Evolutionary conservation across 2,329 filamentous ascomycete species (phyloP).

Genomic region (Nigrospora osmanthi): DNA sequence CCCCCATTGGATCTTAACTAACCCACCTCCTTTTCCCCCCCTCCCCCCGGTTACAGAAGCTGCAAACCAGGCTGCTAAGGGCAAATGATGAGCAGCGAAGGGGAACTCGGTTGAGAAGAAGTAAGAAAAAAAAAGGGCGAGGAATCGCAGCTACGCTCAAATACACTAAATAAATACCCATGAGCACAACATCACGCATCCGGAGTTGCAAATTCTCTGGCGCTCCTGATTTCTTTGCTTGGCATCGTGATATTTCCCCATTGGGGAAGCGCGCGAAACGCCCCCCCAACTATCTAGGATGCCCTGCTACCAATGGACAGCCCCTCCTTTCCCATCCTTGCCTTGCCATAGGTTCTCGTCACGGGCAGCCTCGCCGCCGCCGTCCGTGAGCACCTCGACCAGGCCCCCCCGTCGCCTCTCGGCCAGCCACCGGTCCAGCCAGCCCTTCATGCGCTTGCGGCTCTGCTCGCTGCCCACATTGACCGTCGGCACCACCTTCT

Average conservation of each 20-base stretch:
- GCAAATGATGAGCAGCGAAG: conserved; percentile 29
- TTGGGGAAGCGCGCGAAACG: no score
- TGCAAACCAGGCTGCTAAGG: conserved; percentile 48
- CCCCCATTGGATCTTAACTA: not conserved
- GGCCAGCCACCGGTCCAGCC: conserved; percentile 55
- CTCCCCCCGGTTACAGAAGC: conserved; percentile 34
- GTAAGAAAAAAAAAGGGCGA: no score
- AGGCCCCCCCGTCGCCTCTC: conserved; percentile 51
- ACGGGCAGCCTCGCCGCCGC: conserved; percentile 26
- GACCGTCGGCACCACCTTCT: conserved; percentile 87
- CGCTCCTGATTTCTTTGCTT: no score
- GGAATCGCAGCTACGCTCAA: no score
- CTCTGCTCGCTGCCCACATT: conserved; percentile 60
- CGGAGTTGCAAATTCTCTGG: no score
- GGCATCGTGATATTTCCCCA: no score
- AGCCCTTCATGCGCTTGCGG: conserved; percentile 53
- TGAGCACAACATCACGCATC: no score
- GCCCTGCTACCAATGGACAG: conserved; percentile 28
- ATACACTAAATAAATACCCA: no score
- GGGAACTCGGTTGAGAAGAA: not conserved
- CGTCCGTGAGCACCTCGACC: conserved; percentile 33
- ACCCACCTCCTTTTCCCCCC: not conserved
- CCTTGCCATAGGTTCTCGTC: conserved; percentile 27
- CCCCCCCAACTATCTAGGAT: no score
- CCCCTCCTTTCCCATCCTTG: conserved; percentile 30